Evolutionary conservation across 2,329 filamentous ascomycete species (phyloP), one percentile per base, ranked within the genome.

Genomic region (Exophiala mesophila): DNA sequence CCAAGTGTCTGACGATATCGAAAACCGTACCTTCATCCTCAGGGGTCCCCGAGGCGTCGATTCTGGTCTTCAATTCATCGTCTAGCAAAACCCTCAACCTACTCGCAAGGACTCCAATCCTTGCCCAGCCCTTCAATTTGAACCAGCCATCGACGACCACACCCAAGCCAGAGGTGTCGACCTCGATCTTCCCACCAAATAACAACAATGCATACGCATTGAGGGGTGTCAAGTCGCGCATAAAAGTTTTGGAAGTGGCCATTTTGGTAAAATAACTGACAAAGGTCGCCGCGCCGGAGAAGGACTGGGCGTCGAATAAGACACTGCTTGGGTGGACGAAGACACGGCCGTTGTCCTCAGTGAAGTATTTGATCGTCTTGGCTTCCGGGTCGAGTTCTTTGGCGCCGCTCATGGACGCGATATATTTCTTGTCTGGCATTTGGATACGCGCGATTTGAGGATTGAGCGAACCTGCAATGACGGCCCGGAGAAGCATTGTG

Each of bases 361-460:
- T 87, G 65, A 88, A 97, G 68, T 89, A 98, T 61, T 88, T 92
- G 66, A 98, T 96, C 3, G 84, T 86, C 39, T 82, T 77, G 3
- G 90, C 90, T 64, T 97, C 90, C 0, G 90, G 90, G 59, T 98
- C 92, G 5, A 96, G 73, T 61, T 92, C 90, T 1, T 97, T 86
- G 0, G 92, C 87, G 5, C 92, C 92, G 1, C 87, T 86, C 50
- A 94, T 78, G 2, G 86, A 88, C 24, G 82, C 80, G 9, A 86
- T 85, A 63, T 94, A 98, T 64, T 96, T 97, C 70, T 94, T 94
- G 66, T 95, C 88, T 0, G 92, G 92, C 55, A 96, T 87, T 52
- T 88, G 83, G 59, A 98, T 95, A 39, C 89, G 80, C 10, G 88
- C 88, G 52, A 96, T 80, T 64, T 97, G 90, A 0, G 92, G 92